Evolutionary conservation across 192 early-diverging fungal genomes (phyloP), one percentile per base, ranked within the genome.

Genomic region (Entomortierella beljakovae): DNA sequence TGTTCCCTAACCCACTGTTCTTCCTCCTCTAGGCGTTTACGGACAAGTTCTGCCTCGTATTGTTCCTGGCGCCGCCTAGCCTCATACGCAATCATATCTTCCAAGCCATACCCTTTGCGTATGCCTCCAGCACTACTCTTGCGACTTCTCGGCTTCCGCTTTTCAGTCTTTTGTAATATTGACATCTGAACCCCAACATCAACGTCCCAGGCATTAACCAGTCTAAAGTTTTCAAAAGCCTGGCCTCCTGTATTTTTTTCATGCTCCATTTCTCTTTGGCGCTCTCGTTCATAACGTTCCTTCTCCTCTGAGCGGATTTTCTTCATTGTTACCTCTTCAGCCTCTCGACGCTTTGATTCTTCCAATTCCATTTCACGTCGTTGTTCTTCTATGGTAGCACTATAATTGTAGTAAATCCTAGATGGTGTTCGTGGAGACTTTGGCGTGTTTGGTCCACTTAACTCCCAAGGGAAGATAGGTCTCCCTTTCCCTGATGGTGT

Each of bases 181-280:
- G 75, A 69, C 67, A 64, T 59, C 28, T 79, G 75, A 25, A 79
- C 67, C 2, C 75, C 75, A 2, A 60, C 5, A 49, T 79, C 75
- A 7, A 79, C 32, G 50, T 79, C 75, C 75, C 75, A 79, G 2
- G 75, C 75, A 64, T 79, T 79, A 32, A 79, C 75, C 49, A 79
- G 31, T 48, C 75, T 69, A 55, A 79, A 79, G 68, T 61, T 70
- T 57, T 79, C 75, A 26, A 79, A 79, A 3, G 75, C 75, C 20
- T 79, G 75, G n/a, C 75, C 49, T 6, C 75, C 75, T 3, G 75
- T 61, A n/a, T 35, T 33, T 28, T 60, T 28, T 42, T 79, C 75
- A 6, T 59, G 67, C 20, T 42, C 62, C 26, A 70, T 68, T 29
- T 79, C 66, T 29, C 49, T 62, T 25, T 46, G 48, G 11, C 75